Percentiles rank a stretch among this genome's conserved stretches.
Evolutionary conservation across 106 monocot genomes (phyloP).

Genomic region (Acorus gramineus): DNA sequence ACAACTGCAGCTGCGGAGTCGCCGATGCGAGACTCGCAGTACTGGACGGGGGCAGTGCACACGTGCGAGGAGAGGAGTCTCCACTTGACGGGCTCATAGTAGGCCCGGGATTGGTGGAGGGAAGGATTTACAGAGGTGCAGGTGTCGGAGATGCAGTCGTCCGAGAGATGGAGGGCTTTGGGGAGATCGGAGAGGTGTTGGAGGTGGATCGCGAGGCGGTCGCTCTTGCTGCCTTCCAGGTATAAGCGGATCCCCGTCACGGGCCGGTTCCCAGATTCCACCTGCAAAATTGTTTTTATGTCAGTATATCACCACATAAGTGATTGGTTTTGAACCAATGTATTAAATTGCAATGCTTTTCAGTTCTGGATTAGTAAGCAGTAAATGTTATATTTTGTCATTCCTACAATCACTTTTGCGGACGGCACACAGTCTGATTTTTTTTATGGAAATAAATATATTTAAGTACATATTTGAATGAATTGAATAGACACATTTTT

Average conservation of each 20-base stretch:
- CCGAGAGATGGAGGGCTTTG: conserved; percentile 23
- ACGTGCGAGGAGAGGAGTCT: conserved; percentile 42
- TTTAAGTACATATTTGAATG: too few relatives aligned
- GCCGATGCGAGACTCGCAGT: conserved; percentile 28
- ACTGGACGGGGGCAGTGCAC: conserved; percentile 57
- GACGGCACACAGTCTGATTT: too few relatives aligned
- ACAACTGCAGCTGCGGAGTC: conserved; percentile 41
- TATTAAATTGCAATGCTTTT: too few relatives aligned
- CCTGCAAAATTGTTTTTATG: conserved; percentile 16
- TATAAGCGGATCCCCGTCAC: conserved; percentile 67
- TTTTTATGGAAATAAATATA: too few relatives aligned
- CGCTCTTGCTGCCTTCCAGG: conserved; percentile 54
- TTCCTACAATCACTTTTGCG: too few relatives aligned
- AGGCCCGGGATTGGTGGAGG: conserved; percentile 16
- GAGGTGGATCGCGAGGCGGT: conserved; percentile 59
- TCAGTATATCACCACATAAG: too few relatives aligned
- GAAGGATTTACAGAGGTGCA: background rate
- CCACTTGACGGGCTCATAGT: conserved; percentile 55
- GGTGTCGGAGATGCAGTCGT: conserved; percentile 10
- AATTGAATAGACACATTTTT: too few relatives aligned
- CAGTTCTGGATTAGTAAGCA: too few relatives aligned
- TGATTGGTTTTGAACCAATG: too few relatives aligned
- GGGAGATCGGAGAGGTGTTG: conserved; percentile 61
- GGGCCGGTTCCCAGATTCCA: conserved; percentile 46
- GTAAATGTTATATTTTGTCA: too few relatives aligned